These are phyloP conservation scores for Chaetothyriales sp. DNA, from an alignment of 2,329 filamentous ascomycete species.

Conservation along the genomic window DNA sequence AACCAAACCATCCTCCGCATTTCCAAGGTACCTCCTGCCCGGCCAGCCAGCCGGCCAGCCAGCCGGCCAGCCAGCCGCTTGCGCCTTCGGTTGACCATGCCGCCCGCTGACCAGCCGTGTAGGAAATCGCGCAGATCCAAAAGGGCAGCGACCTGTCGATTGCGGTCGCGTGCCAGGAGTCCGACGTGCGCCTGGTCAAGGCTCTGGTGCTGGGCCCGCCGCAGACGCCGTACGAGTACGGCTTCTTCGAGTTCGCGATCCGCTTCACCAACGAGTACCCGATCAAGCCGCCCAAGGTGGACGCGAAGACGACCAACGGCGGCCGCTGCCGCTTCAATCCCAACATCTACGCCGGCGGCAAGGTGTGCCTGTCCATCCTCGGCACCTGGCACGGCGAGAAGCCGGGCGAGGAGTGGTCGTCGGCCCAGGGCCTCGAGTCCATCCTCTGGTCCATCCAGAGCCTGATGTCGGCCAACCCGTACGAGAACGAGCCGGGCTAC, in stretches of 20 bases:
- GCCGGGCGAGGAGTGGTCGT: slow-evolving; percentile 86
- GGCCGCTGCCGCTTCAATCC: slow-evolving; percentile 87
- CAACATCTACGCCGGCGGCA: slow-evolving; percentile 84
- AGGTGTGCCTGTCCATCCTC: slow-evolving; percentile 87
- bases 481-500: slow-evolving; percentile 91
- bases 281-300: slow-evolving; percentile 45
- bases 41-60: too few relatives aligned
- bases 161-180: slow-evolving; percentile 73
- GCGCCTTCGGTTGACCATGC: not conserved
- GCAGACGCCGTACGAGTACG: slow-evolving; percentile 91
- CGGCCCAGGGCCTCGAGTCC: slow-evolving; percentile 87
- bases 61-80: too few relatives aligned
- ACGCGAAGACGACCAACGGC: slow-evolving; percentile 71
- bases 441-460: slow-evolving; percentile 93
- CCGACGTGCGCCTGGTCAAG: slow-evolving; percentile 75
- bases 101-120: slow-evolving; percentile 2
- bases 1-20: slow-evolving; percentile 83
- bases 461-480: slow-evolving; percentile 84
- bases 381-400: slow-evolving; percentile 85
- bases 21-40: slow-evolving; percentile 49
- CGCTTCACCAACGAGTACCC: slow-evolving; percentile 54
- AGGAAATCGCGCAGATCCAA: slow-evolving; percentile 81
- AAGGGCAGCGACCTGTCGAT: slow-evolving; percentile 75
- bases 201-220: slow-evolving; percentile 85
- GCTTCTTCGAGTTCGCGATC: slow-evolving; percentile 73